Conservation (phyloP, 2,329 filamentous ascomycete species). For the Alternaria burnsii region DNA sequence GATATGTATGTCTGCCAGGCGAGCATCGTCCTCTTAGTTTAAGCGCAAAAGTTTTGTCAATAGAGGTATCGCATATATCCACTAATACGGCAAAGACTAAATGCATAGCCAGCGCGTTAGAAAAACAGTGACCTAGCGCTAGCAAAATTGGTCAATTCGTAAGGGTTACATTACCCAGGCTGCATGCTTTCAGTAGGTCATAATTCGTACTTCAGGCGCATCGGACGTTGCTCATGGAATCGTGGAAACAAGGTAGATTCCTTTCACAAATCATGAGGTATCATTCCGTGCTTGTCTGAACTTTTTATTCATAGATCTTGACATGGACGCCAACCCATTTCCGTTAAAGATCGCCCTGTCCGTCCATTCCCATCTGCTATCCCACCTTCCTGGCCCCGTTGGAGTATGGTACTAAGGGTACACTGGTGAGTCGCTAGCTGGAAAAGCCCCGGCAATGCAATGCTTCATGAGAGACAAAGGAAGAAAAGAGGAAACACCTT, state of each 20-base stretch:
- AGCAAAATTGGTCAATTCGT: neutral
- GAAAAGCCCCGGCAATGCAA: constrained; percentile 53
- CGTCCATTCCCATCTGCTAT: constrained; percentile 41
- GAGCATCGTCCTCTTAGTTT: neutral
- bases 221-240: neutral
- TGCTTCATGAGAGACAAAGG: constrained; percentile 52
- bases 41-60: constrained; percentile 9
- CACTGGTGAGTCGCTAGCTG: constrained; percentile 51
- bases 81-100: neutral
- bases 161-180: neutral
- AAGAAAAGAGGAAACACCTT: constrained; percentile 49
- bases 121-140: neutral
- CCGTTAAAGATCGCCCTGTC: constrained; percentile 50
- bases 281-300: constrained; percentile 42
- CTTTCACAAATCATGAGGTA: constrained; percentile 27
- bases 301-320: constrained; percentile 54
- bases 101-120: neutral
- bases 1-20: neutral
- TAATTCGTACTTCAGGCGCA: constrained; percentile 3
- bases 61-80: neutral
- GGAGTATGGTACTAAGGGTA: constrained; percentile 50
- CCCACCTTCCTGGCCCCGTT: constrained; percentile 44
- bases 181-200: neutral
- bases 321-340: constrained; percentile 52
- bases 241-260: neutral